phyloP scores from a whole-genome alignment of 2,329 filamentous ascomycete genomes.

The Lachnellula suecica region DNA sequence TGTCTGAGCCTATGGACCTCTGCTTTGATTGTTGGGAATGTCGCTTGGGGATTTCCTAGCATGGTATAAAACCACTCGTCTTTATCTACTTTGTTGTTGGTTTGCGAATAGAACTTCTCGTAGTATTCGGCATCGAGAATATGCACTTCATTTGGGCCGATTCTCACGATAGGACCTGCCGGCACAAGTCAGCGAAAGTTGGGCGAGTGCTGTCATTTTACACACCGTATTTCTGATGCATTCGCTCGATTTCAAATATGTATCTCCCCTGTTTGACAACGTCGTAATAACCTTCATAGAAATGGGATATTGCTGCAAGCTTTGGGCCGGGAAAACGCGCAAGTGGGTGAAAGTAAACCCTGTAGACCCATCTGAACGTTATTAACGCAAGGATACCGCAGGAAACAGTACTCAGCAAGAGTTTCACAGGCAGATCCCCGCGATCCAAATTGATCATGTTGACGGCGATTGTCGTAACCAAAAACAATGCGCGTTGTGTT shows the following conservation, averaged over 20 bases:
- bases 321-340: conserved; percentile 18
- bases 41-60: conserved; percentile 11
- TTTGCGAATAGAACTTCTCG: conserved; percentile 18
- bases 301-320: conserved; percentile 12
- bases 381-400: not conserved
- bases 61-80: conserved; percentile 14
- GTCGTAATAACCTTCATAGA: conserved; percentile 16
- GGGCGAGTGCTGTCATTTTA: not conserved
- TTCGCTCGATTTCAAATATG: conserved; percentile 8
- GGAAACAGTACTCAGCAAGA: not conserved
- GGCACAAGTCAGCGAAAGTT: not conserved
- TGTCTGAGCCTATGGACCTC: conserved; percentile 14
- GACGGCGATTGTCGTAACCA: not conserved
- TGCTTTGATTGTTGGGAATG: conserved; percentile 13
- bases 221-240: conserved; percentile 19
- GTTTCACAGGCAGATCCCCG: not conserved
- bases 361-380: conserved; percentile 1
- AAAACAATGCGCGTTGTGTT: not conserved
- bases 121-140: conserved; percentile 26
- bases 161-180: conserved; percentile 28
- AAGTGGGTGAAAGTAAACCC: conserved; percentile 15
- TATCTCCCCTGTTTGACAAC: conserved; percentile 7
- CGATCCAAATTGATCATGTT: not conserved
- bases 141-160: conserved; percentile 29
- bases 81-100: conserved; percentile 19